Evolutionary conservation across 2,329 filamentous ascomycete genomes (phyloP).

Genomic region (Myriangium duriaei): DNA sequence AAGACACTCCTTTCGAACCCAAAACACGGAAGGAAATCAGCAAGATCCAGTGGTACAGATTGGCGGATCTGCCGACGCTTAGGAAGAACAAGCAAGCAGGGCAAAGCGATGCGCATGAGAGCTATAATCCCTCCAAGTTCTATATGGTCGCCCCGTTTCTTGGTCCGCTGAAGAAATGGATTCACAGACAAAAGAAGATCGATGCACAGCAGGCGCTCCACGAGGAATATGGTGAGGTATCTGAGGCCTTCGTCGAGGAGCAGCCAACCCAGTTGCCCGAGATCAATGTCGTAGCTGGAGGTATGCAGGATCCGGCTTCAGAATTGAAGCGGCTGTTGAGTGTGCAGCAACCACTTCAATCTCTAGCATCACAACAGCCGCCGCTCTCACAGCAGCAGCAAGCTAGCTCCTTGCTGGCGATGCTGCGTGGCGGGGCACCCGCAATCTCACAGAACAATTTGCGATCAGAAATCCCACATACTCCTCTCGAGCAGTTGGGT

Average conservation of each 20-base stretch:
- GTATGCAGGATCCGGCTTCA: constrained; percentile 14
- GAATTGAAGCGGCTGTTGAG: constrained; percentile 41
- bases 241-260: constrained; percentile 12
- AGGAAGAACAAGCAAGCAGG: constrained; percentile 56
- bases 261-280: constrained; percentile 5
- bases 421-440: constrained; percentile 36
- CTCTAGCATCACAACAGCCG: constrained; percentile 13
- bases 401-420: constrained; percentile 42
- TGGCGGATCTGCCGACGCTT: constrained; percentile 76
- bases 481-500: constrained; percentile 42
- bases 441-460: constrained; percentile 14
- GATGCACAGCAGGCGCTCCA: constrained; percentile 28
- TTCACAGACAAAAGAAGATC: constrained; percentile 68
- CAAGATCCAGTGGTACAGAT: constrained; percentile 87
- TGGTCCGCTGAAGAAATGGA: constrained; percentile 76
- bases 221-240: constrained; percentile 11
- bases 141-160: constrained; percentile 98
- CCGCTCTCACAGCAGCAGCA: constrained; percentile 26
- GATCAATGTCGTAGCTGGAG: constrained; percentile 2
- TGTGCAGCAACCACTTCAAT: constrained; percentile 25
- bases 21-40: constrained; percentile 94
- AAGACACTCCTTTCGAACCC: constrained; percentile 78
- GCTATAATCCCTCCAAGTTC: constrained; percentile 68
- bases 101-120: constrained; percentile 40
- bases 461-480: constrained; percentile 18